Evolutionary conservation across 1,139 yeast species (phyloP).

Genomic region (Yamadazyma atlantica): DNA sequence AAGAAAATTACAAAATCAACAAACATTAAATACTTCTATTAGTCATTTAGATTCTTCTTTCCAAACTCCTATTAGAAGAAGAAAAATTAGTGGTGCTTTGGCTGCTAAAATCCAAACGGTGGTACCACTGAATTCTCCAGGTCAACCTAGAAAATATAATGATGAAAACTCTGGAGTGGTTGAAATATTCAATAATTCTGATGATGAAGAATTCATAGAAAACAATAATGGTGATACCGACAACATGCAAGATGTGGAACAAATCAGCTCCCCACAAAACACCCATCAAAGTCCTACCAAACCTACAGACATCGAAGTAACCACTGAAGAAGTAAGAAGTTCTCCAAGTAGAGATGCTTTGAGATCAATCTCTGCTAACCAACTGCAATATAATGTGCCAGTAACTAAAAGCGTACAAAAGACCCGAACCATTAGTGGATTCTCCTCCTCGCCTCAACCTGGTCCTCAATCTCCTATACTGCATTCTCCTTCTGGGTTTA

Average conservation of each 20-base stretch:
- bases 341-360: constrained; percentile 25
- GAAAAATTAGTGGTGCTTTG: constrained; percentile 68
- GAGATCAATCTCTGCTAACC: constrained; percentile 42
- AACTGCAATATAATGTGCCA: constrained; percentile 38
- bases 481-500: constrained; percentile 22
- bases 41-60: constrained; percentile 47
- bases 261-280: constrained; percentile 5
- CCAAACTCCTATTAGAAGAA: constrained; percentile 72
- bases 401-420: constrained; percentile 51
- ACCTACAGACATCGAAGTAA: constrained; percentile 19
- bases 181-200: constrained; percentile 35
- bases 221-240: constrained; percentile 12
- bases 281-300: constrained; percentile 18
- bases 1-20: constrained; percentile 36
- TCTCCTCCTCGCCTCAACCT: constrained; percentile 45
- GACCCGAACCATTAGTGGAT: constrained; percentile 46
- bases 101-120: constrained; percentile 70
- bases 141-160: constrained; percentile 85
- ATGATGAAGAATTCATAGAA: constrained; percentile 26
- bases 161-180: constrained; percentile 27
- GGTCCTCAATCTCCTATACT: constrained; percentile 5
- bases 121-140: constrained; percentile 91
- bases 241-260: constrained; percentile 25
- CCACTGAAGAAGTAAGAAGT: constrained; percentile 15
- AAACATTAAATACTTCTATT: constrained; percentile 28